Percentiles rank a stretch among this genome's conserved stretches.
phyloP scores from a whole-genome alignment of 768 basidiomycete genomes.

The Clitopilus hobsonii region DNA sequence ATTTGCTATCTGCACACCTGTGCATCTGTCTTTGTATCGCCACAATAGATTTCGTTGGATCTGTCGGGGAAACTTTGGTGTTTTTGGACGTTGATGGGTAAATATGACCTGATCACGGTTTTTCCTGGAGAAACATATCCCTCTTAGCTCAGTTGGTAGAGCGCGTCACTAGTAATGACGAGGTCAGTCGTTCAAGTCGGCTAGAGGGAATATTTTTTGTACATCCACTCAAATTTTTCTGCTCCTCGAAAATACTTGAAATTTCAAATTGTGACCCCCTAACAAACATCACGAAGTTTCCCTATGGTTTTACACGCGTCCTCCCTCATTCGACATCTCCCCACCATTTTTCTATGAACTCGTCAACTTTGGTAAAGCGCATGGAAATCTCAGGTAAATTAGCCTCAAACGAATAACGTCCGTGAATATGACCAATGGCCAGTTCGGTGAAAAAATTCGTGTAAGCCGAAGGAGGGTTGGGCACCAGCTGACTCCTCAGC shows the following conservation, averaged over 20 bases:
- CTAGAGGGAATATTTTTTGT: conserved; percentile 27
- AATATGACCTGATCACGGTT: neutral
- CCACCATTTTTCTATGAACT: neutral
- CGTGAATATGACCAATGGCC: neutral
- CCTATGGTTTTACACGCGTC: neutral
- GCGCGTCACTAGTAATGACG: conserved; percentile 66
- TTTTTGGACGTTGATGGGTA: no score
- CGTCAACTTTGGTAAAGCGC: neutral
- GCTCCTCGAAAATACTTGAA: neutral
- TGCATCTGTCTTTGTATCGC: no score
- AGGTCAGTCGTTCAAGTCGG: conserved; percentile 67
- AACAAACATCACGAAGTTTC: neutral
- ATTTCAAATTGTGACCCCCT: neutral
- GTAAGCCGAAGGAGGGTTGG: neutral
- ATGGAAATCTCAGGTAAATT: neutral
- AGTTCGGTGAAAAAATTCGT: neutral
- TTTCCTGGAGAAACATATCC: conserved; percentile 2
- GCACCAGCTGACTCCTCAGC: neutral
- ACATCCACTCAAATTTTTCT: no score
- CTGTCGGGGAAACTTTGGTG: no score
- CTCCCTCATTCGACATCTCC: neutral
- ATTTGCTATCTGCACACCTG: no score
- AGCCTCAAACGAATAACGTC: neutral
- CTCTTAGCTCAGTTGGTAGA: conserved; percentile 14
- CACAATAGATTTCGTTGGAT: no score